Percentiles rank a stretch among this genome's conserved stretches.
Conservation (phyloP, 306 rosid species). For the Cucumis sativus region DNA sequence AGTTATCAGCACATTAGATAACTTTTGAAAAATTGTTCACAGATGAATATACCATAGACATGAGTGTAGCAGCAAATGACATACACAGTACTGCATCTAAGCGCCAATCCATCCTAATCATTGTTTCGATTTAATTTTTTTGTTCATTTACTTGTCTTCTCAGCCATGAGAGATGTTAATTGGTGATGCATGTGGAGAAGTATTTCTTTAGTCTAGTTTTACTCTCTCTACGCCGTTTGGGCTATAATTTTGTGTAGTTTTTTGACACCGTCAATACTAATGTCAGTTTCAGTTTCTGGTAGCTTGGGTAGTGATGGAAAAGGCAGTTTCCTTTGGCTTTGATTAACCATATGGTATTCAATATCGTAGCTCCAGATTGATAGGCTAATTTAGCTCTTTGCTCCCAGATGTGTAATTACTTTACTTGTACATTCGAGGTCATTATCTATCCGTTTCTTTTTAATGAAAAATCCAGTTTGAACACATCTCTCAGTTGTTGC, state of each 20-base stretch:
- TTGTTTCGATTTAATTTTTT: neutral
- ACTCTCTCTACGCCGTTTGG: neutral
- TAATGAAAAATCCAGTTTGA: neutral
- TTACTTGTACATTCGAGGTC: neutral
- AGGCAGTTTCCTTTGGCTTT: neutral
- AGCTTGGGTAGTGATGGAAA: neutral
- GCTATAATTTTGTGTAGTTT: constrained; percentile 8
- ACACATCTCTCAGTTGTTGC: neutral
- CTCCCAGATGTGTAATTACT: neutral
- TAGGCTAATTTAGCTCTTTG: constrained; percentile 1
- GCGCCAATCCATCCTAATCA: constrained; percentile 15
- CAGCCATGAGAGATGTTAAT: neutral
- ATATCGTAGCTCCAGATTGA: constrained; percentile 1
- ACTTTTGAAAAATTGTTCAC: neutral
- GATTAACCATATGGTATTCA: neutral
- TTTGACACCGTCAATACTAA: neutral
- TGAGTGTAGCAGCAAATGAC: neutral
- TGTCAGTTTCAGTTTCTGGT: neutral
- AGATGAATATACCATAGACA: neutral
- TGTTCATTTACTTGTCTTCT: neutral
- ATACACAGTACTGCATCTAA: constrained; percentile 7
- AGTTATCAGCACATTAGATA: constrained; percentile 10
- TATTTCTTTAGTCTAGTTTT: neutral
- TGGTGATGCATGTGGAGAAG: neutral
- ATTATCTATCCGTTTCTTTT: neutral